phyloP scores from a whole-genome alignment of 805 yeast species.

The Isabelozyma pseudorhagii region DNA sequence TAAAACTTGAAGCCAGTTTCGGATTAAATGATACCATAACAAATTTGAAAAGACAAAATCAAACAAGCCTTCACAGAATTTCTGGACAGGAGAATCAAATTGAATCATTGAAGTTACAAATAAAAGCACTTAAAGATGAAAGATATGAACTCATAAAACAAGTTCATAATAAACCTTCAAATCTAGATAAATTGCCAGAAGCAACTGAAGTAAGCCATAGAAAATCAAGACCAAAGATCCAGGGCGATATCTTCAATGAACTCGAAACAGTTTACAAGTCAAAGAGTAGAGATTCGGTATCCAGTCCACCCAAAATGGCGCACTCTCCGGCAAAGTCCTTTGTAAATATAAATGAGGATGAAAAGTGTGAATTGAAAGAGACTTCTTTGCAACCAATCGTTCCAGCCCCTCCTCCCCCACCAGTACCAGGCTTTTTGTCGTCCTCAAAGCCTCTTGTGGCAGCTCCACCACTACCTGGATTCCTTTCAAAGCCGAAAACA shows the following conservation, averaged over 20 bases:
- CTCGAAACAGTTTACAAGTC: not conserved
- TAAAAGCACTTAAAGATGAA: constrained; percentile 17
- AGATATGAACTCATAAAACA: constrained; percentile 5
- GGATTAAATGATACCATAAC: constrained; percentile 17
- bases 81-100: constrained; percentile 24
- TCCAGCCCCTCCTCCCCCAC: constrained; percentile 12
- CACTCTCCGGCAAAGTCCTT: not conserved
- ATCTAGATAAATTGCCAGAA: not conserved
- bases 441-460: constrained; percentile 14
- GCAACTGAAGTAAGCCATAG: not conserved
- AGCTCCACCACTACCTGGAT: constrained; percentile 18
- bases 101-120: constrained; percentile 18
- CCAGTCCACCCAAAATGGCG: not conserved
- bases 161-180: constrained; percentile 1
- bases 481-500: constrained; percentile 3
- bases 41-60: constrained; percentile 19
- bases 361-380: not conserved
- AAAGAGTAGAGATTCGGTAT: not conserved
- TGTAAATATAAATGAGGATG: not conserved
- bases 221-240: not conserved
- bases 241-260: not conserved
- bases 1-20: constrained; percentile 18
- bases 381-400: not conserved
- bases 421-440: constrained; percentile 8
- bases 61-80: constrained; percentile 16